phyloP scores from a whole-genome alignment of 257 asterid species.

The Primulina eburnea region DNA sequence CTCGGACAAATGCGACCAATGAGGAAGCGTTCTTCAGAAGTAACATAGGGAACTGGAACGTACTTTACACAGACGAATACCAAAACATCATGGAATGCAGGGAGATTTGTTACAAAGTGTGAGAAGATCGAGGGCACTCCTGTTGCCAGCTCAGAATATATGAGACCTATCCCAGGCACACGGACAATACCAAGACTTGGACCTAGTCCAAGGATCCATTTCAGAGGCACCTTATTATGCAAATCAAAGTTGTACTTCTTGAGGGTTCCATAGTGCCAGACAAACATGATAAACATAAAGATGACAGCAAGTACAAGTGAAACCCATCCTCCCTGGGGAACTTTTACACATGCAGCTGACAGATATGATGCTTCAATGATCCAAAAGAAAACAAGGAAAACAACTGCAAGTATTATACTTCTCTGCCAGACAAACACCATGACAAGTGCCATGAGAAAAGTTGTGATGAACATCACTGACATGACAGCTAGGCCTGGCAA shows the following conservation, averaged over 20 bases:
- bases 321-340: slow-evolving; percentile 96
- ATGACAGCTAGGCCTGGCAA: slow-evolving; percentile 88
- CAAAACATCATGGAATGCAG: slow-evolving; percentile 83
- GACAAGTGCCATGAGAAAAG: slow-evolving; percentile 85
- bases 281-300: slow-evolving; percentile 71
- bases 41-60: slow-evolving; percentile 77
- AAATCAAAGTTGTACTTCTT: slow-evolving; percentile 83
- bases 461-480: slow-evolving; percentile 90
- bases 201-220: slow-evolving; percentile 84
- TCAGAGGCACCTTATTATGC: slow-evolving; percentile 84
- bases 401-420: slow-evolving; percentile 43
- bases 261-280: slow-evolving; percentile 94
- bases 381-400: slow-evolving; percentile 70
- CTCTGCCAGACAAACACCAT: slow-evolving; percentile 82
- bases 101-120: slow-evolving; percentile 87
- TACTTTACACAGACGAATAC: slow-evolving; percentile 90
- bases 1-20: slow-evolving; percentile 97
- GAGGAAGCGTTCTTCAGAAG: slow-evolving; percentile 84
- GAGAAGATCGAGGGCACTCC: slow-evolving; percentile 94
- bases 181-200: slow-evolving; percentile 93
- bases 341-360: slow-evolving; percentile 54
- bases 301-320: slow-evolving; percentile 63
- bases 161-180: slow-evolving; percentile 88
- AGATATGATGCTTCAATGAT: slow-evolving; percentile 63
- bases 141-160: slow-evolving; percentile 86